Percentiles rank a stretch among this genome's conserved stretches.
phyloP scores from a whole-genome alignment of 2,329 filamentous ascomycete genomes.

The Cordyceps tenuipes region DNA sequence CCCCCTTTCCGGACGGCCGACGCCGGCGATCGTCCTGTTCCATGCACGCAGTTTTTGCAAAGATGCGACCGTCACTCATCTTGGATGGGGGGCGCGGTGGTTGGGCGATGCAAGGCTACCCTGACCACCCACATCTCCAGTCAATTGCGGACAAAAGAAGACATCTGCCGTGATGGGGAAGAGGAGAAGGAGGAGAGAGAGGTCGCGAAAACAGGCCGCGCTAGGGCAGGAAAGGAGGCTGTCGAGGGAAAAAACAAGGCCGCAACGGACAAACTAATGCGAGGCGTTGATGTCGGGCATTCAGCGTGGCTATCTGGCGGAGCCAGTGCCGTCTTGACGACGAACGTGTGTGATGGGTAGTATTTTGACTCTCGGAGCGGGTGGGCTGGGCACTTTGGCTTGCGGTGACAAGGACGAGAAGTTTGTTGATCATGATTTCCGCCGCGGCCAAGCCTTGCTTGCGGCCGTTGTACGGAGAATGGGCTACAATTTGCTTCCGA shows the following conservation, averaged over 20 bases:
- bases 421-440: slow-evolving; percentile 10
- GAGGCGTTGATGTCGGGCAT: slow-evolving; percentile 11
- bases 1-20: neutral
- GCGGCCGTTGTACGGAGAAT: neutral
- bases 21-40: neutral
- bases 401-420: neutral
- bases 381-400: neutral
- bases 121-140: neutral
- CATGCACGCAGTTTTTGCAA: neutral
- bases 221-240: neutral
- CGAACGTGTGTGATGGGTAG: neutral
- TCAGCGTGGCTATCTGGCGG: slow-evolving; percentile 9
- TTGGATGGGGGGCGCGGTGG: neutral
- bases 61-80: neutral
- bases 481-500: neutral
- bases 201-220: slow-evolving; percentile 9
- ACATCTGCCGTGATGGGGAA: neutral
- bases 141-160: neutral
- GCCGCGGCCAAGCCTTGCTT: neutral
- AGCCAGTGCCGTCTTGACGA: neutral
- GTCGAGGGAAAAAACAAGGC: neutral
- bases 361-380: neutral
- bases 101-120: neutral
- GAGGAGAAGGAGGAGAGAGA: neutral
- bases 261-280: slow-evolving; percentile 1